A percentile compares a stretch with the other conserved stretches of the same genome.
Evolutionary conservation across 2,329 filamentous ascomycete genomes (phyloP).

Genomic region (Pestalotiopsis sp.): DNA sequence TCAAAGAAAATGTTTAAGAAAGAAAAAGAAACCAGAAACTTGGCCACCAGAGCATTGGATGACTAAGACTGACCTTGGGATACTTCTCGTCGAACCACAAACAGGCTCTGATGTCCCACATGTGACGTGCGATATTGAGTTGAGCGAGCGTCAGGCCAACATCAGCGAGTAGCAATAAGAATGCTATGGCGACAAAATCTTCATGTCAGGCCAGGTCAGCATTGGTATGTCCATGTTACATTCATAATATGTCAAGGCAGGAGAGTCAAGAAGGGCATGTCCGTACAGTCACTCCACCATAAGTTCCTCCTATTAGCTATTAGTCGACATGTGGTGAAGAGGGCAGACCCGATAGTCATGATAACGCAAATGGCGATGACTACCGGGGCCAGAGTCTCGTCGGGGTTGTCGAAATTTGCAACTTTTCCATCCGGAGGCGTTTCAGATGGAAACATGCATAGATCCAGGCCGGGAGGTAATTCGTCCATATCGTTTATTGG

Average conservation of each 20-base stretch:
- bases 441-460: not conserved
- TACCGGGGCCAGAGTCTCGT: not conserved
- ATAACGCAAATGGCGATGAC: not conserved
- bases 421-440: not conserved
- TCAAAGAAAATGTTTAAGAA: not conserved
- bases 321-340: not conserved
- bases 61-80: no score
- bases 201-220: not conserved
- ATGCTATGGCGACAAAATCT: not conserved
- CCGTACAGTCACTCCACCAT: not conserved
- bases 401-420: not conserved
- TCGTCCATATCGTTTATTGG: not conserved
- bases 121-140: not conserved
- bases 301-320: not conserved
- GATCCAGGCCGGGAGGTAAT: not conserved
- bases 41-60: no score
- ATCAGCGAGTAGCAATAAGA: not conserved
- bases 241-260: not conserved
- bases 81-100: no score
- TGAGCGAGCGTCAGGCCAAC: not conserved
- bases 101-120: no score
- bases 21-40: not conserved
- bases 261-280: not conserved
- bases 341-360: not conserved
- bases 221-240: not conserved